Evolutionary conservation across 2,329 filamentous ascomycete species (phyloP), one percentile per base, ranked within the genome.

Genomic region (Zarea fungicola): DNA sequence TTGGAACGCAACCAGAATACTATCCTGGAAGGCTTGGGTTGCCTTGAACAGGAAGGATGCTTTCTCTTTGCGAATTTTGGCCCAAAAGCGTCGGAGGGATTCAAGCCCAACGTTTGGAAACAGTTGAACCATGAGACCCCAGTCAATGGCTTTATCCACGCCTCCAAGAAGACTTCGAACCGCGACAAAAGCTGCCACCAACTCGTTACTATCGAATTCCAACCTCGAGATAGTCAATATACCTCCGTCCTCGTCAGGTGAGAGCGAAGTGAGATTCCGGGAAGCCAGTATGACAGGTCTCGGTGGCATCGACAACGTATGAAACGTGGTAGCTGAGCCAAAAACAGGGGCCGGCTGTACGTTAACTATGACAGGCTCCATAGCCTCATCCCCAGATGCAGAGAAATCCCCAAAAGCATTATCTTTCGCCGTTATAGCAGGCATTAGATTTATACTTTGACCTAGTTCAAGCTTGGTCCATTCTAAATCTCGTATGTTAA

Each of bases 1-100:
- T 54, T 83, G 77, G 55, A 89, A 89, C 0, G 85, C 85, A 40
- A 73, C 65, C 6, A 89, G 66, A 56, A 87, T 88, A 7, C 71
- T 73, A 14, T 78, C 70, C 56, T 86, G 82, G 54, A 92, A 88
- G 41, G 80, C 77, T 6, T 74, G 68, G 5, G 79, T 81, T 23
- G 64, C 63, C 34, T 76, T 75, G 5, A 78, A 69, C 29, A 87
- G 70, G 42, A 77, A 74, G 0, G 70, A 69, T 39, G 70, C 72
- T 23, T 77, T 73, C 43, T 76, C 73, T 52, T 75, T 74, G 22
- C 69, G 70, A n/a, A 76, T 62, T 25, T 63, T 64, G 2, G 69
- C 65, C 81, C 82, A 86, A 49, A 77, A 77, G 42, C 72, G 74
- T 19, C 73, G 73, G 31, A 85, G 63, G 11, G 69, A 70, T 23